phyloP scores from a whole-genome alignment of 1,284 basidiomycete genomes.

The Sporisorium reilianum region DNA sequence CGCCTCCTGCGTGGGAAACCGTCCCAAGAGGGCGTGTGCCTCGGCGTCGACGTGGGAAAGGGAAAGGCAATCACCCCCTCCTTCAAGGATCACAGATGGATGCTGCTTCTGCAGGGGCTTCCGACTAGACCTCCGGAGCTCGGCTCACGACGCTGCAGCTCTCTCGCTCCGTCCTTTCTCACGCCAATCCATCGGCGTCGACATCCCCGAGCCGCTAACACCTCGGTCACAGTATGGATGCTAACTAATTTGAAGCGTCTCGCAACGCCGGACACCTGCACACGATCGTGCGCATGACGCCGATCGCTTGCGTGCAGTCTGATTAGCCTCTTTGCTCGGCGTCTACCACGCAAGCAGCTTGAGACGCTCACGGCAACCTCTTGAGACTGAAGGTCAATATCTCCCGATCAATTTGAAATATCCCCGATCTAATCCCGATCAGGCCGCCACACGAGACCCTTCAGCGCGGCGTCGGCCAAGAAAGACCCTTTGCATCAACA shows the following conservation, averaged over 20 bases:
- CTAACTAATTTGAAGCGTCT: not conserved
- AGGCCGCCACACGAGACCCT: not conserved
- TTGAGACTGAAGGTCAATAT: no score
- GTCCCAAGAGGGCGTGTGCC: no score
- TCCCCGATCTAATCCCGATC: not conserved
- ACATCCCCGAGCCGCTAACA: not conserved
- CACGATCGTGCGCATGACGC: not conserved
- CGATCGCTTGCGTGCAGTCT: not conserved
- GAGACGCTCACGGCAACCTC: no score
- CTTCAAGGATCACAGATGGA: no score
- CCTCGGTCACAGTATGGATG: not conserved
- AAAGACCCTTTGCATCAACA: not conserved
- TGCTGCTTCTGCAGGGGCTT: no score
- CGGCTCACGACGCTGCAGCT: not conserved
- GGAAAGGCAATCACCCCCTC: not conserved
- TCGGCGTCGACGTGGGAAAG: not conserved
- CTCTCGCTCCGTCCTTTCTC: not conserved
- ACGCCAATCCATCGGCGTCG: not conserved
- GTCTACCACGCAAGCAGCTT: no score
- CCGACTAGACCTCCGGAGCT: not conserved
- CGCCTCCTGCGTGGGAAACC: not conserved
- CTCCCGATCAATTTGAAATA: not conserved
- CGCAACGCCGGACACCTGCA: not conserved
- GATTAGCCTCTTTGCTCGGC: not conserved
- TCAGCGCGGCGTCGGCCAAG: no score